Base-by-base conservation (phyloP, 805 yeast species). In the Wickerhamiella musiphila region DNA sequence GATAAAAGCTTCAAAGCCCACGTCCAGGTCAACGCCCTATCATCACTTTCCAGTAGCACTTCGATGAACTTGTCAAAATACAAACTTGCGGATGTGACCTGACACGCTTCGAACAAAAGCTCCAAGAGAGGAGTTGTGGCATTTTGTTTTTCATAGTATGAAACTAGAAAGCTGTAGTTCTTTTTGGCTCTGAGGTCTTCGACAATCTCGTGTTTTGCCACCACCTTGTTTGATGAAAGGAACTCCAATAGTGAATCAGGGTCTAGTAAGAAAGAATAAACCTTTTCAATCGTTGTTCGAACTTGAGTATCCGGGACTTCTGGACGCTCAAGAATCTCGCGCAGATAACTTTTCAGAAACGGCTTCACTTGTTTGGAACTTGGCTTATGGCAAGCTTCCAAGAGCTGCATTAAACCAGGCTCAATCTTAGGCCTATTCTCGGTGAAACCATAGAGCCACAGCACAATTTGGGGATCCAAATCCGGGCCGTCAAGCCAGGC, bases 401-500 rank as follows among this genome's bases (percentile, higher is more conserved):
- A 30, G 2, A 39, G 17, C 6, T 31, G 28, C 12, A 20, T 26
- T 10, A 52, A 46, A 4, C 62, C 63, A 2, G 51, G 44, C 29
- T 36, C 51, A 1, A 50, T 53, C 52, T 49, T 7, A 40, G 43
- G 24, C 35, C 29, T 9, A 47, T 49, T 18, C 12, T 42, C 44
- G 6, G 32, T 32, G 3, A 28, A 33, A 4, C 42, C 37, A 26
- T 43, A 51, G 6, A 56, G 39, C 31, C 43, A 47, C 19, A 52
- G 36, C 5, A 58, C 40, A 13, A 54, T 39, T 18, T 56, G 42
- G 4, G 56, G 57, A 29, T 57, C 61, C 6, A 53, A 37, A 4
- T 41, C 41, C 10, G 43, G 43, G 4, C 57, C 60, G 34, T 52
- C 48, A 1, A 49, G 43, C 58, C 63, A 60, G 15, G 49, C 45